Evolutionary conservation across 805 yeast genomes (phyloP).

Genomic region (Cyberlindnera galapagoensis): DNA sequence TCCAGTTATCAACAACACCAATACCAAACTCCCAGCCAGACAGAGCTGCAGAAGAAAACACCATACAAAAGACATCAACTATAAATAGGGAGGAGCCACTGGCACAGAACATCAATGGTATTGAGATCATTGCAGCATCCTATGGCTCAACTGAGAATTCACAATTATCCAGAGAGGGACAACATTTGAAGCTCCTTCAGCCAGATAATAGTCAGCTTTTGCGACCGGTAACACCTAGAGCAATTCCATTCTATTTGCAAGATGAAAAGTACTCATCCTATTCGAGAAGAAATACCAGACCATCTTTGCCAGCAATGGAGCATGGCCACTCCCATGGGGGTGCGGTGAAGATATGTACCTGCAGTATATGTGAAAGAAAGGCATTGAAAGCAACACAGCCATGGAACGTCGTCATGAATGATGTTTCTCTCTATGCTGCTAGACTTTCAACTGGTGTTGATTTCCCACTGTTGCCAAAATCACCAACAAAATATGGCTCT

Average conservation of each 20-base stretch:
- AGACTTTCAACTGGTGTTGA: conserved; percentile 31
- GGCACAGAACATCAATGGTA: not conserved
- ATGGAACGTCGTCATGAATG: conserved; percentile 30
- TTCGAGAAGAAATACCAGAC: conserved; percentile 8
- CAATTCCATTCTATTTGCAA: conserved; percentile 1
- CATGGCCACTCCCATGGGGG: no score
- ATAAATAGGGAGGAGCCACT: not conserved
- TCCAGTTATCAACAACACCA: not conserved
- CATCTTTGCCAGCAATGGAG: no score
- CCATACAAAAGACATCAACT: not conserved
- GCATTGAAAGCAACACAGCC: conserved; percentile 13
- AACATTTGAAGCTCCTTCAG: not conserved
- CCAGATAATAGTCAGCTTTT: no score
- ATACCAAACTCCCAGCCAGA: not conserved
- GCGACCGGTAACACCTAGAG: no score
- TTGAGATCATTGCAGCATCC: conserved; percentile 11
- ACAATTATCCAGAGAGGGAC: not conserved
- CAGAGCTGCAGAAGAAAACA: not conserved
- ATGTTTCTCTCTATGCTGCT: conserved; percentile 33
- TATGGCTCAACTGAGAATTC: not conserved
- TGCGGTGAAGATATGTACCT: no score
- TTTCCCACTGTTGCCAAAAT: no score
- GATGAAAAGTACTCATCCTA: conserved; percentile 7
- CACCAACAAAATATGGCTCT: conserved; percentile 10
- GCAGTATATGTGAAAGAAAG: no score